Evolutionary conservation across 305 asterid genomes (phyloP), one percentile per base, ranked within the genome.

Genomic region (Coffea humblotiana): DNA sequence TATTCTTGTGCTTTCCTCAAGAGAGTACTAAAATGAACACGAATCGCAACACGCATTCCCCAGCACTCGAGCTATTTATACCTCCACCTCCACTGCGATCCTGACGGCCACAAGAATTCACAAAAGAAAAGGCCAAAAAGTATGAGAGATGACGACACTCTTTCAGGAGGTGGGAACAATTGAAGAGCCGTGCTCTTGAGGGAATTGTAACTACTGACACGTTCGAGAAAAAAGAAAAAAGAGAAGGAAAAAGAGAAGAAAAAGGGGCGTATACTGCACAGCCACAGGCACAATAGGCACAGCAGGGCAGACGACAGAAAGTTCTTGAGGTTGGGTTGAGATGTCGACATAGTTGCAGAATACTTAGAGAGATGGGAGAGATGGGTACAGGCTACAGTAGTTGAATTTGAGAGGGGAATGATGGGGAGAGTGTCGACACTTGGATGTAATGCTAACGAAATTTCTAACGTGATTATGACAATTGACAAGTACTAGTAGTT

Each of bases 271-370:
- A 32, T 32, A 32, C 32, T 32, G 32, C 32, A 32, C 1, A 32
- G 32, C 32, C 32, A 32, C 32, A 32, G 21, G 37, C 32, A 51
- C 13, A 67, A 19, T 18, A 3, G 47, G 15, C 18, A 75, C 76
- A 61, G 11, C 37, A 16, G 45, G 2, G 21, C 4, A 8, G 45
- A 19, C 1, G 65, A 71, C 65, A 49, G 82, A 83, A 83, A 76
- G 61, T 68, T 69, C 43, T 81, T 67, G 82, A 40, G 19, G 12
- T 15, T 71, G 7, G 74, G 6, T 58, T 12, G 81, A 60, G 25
- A 87, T 90, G 96, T 89, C 92, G 94, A 85, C 94, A 91, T 88
- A 80, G 48, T 75, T 80, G 76, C 49, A 47, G 60, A 32, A 15
- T 21, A 6, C 23, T 56, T 64, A 43, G 48, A 5, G 71, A 78